Conservation (phyloP, 192 early-diverging fungal genomes). For the Coemansia sp. region DNA sequence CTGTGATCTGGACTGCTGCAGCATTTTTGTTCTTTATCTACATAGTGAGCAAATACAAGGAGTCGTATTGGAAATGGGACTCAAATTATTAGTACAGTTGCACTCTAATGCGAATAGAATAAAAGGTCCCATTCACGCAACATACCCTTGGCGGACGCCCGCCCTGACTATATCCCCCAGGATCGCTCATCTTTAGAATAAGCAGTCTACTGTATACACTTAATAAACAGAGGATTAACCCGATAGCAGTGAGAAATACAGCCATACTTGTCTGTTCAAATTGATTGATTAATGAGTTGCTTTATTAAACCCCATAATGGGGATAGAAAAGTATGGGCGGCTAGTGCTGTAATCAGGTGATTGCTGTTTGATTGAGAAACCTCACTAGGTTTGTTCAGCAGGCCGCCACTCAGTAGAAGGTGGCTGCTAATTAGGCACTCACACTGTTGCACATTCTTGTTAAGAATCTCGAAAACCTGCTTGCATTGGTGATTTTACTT, state of each 20-base stretch:
- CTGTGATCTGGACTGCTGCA: slow-evolving; percentile 96
- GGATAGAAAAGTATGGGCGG: neutral
- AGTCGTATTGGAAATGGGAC: neutral
- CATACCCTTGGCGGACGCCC: slow-evolving; percentile 34
- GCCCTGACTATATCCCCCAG: slow-evolving; percentile 40
- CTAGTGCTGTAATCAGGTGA: neutral
- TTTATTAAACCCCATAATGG: too few relatives aligned
- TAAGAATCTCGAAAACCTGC: too few relatives aligned
- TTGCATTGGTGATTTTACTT: too few relatives aligned
- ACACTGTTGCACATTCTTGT: too few relatives aligned
- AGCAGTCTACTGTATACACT: neutral
- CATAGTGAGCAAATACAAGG: slow-evolving; percentile 5
- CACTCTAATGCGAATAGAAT: neutral
- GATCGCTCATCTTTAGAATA: slow-evolving; percentile 11
- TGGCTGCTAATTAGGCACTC: too few relatives aligned
- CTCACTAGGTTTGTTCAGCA: too few relatives aligned
- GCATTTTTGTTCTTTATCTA: slow-evolving; percentile 98
- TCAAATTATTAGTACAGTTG: neutral
- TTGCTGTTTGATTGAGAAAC: neutral
- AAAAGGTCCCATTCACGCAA: neutral
- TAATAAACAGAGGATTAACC: neutral
- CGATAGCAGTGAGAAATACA: neutral
- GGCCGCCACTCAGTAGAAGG: too few relatives aligned
- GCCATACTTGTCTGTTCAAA: too few relatives aligned
- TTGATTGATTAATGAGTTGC: too few relatives aligned